Conservation (phyloP, 2,329 filamentous ascomycete species). For the Fusarium neocosmosporiellum region DNA sequence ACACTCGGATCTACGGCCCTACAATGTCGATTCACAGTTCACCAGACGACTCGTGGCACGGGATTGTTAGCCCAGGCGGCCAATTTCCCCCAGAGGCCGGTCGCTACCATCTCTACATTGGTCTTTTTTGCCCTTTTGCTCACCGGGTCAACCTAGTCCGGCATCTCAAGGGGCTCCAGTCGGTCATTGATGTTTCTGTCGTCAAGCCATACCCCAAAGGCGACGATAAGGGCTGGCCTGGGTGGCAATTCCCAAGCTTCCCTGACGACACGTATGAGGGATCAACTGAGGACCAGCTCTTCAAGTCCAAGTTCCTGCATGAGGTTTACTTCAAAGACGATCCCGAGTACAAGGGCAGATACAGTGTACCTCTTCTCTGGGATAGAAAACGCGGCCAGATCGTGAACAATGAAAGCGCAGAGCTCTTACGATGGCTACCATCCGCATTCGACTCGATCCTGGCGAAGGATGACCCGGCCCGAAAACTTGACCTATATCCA, state of each 20-base stretch:
- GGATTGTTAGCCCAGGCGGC: conserved; percentile 18
- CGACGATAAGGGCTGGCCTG: conserved; percentile 70
- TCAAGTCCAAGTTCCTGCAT: conserved; percentile 73
- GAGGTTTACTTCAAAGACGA: conserved; percentile 78
- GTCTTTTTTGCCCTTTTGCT: conserved; percentile 72
- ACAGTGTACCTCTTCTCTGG: conserved; percentile 79
- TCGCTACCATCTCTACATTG: conserved; percentile 71
- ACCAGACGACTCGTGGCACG: conserved; percentile 43
- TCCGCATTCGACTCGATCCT: conserved; percentile 74
- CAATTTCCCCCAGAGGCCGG: conserved; percentile 67
- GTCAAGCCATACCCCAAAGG: conserved; percentile 76
- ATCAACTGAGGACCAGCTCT: conserved; percentile 71
- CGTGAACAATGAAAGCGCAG: conserved; percentile 84
- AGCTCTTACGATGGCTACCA: conserved; percentile 88
- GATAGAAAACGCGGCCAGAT: conserved; percentile 75
- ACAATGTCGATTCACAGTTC: conserved; percentile 32
- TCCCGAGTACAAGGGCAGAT: conserved; percentile 74
- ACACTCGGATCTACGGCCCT: not conserved
- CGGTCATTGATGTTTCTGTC: conserved; percentile 71
- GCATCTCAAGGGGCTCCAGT: conserved; percentile 77
- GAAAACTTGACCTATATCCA: conserved; percentile 68
- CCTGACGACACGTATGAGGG: conserved; percentile 64
- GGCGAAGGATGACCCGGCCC: conserved; percentile 47
- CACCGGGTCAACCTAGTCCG: conserved; percentile 79
- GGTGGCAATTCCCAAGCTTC: conserved; percentile 67